Percentiles rank a stretch among this genome's conserved stretches.
Evolutionary conservation across 108 stramenopile genomes (phyloP).

Genomic region (Epithemia pelagica): DNA sequence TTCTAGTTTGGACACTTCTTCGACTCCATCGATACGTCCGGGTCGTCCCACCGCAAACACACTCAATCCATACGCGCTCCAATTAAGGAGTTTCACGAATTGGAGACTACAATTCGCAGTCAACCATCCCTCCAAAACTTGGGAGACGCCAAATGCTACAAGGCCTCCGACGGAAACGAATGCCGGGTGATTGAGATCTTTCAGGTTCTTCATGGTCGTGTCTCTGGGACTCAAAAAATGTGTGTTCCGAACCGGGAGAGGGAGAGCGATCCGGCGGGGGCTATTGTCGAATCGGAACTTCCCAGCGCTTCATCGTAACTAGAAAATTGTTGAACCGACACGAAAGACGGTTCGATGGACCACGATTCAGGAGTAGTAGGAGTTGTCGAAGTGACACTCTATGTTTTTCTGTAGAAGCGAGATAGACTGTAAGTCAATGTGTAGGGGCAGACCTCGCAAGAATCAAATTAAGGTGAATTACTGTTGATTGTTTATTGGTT

Average conservation of each 20-base stretch:
- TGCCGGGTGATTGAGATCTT: background rate
- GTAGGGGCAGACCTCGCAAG: background rate
- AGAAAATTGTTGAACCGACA: background rate
- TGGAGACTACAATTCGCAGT: background rate
- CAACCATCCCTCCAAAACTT: background rate
- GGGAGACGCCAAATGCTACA: background rate
- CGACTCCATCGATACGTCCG: constrained; percentile 14
- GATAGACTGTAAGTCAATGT: background rate
- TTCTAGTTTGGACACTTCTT: background rate
- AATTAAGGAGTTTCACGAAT: constrained; percentile 4
- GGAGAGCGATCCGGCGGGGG: too few relatives aligned
- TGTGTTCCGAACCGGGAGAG: too few relatives aligned
- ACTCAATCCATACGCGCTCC: constrained; percentile 2
- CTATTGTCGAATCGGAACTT: background rate
- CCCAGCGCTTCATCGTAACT: background rate
- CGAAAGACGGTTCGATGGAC: background rate
- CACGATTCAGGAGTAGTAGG: background rate
- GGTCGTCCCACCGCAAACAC: constrained; percentile 6
- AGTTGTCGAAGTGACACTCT: background rate
- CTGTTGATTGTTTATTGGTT: too few relatives aligned
- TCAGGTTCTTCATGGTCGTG: too few relatives aligned
- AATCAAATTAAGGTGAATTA: background rate
- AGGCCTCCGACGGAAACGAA: background rate
- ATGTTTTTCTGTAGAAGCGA: background rate
- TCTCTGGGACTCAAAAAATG: background rate